Conservation (phyloP, 106 monocot genomes). For the Xerophyta viscosa region DNA sequence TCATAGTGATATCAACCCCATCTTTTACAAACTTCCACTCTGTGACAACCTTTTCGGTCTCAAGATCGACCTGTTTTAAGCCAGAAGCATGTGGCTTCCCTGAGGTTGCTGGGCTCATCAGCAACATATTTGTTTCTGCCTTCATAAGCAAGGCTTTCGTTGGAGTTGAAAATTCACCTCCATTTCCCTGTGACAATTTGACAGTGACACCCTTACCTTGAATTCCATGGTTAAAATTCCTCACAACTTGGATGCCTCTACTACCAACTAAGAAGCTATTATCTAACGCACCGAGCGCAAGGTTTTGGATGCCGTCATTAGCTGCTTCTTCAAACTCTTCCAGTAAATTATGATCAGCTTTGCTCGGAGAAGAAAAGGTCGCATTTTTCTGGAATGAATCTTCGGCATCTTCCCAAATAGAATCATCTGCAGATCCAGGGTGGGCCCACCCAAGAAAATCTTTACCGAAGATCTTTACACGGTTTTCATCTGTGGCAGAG, state of each 20-base stretch:
- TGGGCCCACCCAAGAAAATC: slow-evolving; percentile 89
- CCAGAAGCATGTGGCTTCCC: slow-evolving; percentile 62
- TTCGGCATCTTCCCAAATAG: slow-evolving; percentile 82
- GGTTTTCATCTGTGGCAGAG: slow-evolving; percentile 49
- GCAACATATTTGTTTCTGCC: slow-evolving; percentile 81
- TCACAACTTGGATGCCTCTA: slow-evolving; percentile 70
- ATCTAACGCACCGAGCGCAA: slow-evolving; percentile 70
- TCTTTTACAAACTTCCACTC: slow-evolving; percentile 92
- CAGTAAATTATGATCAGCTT: slow-evolving; percentile 24
- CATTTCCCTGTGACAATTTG: slow-evolving; percentile 23
- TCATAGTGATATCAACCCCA: slow-evolving; percentile 71
- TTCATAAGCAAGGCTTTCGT: slow-evolving; percentile 85
- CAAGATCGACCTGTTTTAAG: slow-evolving; percentile 73
- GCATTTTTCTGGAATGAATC: slow-evolving; percentile 45
- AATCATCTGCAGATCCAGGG: slow-evolving; percentile 68
- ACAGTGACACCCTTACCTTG: slow-evolving; percentile 78
- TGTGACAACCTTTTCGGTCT: slow-evolving; percentile 75
- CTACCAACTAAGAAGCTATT: slow-evolving; percentile 80
- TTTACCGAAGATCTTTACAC: slow-evolving; percentile 67
- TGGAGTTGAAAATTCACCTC: slow-evolving; percentile 28
- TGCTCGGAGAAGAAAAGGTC: neutral
- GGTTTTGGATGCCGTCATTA: slow-evolving; percentile 63
- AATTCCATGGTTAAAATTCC: slow-evolving; percentile 77
- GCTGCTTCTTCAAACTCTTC: slow-evolving; percentile 75
- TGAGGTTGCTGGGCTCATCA: slow-evolving; percentile 58